Conservation (phyloP, 129 eudicot genomes). For the Scalesia atractyloides region DNA sequence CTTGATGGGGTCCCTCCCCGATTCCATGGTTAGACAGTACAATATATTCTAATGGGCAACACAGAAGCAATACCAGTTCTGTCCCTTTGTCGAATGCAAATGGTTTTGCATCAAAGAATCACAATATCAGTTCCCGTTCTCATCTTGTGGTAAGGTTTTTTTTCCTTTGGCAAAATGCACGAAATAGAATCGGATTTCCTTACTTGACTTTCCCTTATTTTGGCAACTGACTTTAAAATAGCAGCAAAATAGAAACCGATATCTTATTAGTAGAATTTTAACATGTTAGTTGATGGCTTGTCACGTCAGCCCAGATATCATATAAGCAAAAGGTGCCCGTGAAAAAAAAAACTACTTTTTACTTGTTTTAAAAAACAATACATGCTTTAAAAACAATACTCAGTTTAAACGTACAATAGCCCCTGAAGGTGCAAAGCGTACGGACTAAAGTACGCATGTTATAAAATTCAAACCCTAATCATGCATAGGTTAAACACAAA, state of each 20-base stretch:
- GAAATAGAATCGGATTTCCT: background rate
- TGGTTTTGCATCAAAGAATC: slow-evolving; percentile 46
- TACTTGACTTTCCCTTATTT: background rate
- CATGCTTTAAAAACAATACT: too few relatives aligned
- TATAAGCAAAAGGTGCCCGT: too few relatives aligned
- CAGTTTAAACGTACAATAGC: too few relatives aligned
- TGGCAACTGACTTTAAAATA: too few relatives aligned
- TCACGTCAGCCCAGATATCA: too few relatives aligned
- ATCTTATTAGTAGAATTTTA: background rate
- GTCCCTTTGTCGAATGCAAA: slow-evolving; percentile 8
- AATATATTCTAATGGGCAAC: slow-evolving; percentile 42
- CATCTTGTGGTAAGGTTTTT: slow-evolving; percentile 46
- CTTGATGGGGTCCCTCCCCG: slow-evolving; percentile 41
- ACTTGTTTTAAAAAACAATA: too few relatives aligned
- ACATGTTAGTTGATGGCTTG: background rate
- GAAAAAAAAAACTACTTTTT: too few relatives aligned
- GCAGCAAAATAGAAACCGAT: too few relatives aligned
- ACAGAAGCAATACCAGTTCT: slow-evolving; percentile 31
- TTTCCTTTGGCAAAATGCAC: background rate
- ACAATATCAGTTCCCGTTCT: slow-evolving; percentile 45
- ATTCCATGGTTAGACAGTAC: slow-evolving; percentile 61
- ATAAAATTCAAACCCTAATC: too few relatives aligned
- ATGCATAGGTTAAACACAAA: too few relatives aligned
- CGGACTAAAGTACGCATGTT: too few relatives aligned
- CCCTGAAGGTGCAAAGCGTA: too few relatives aligned